Evolutionary conservation across 2,329 filamentous ascomycete genomes (phyloP).

Genomic region (Colletotrichum theobromicola): DNA sequence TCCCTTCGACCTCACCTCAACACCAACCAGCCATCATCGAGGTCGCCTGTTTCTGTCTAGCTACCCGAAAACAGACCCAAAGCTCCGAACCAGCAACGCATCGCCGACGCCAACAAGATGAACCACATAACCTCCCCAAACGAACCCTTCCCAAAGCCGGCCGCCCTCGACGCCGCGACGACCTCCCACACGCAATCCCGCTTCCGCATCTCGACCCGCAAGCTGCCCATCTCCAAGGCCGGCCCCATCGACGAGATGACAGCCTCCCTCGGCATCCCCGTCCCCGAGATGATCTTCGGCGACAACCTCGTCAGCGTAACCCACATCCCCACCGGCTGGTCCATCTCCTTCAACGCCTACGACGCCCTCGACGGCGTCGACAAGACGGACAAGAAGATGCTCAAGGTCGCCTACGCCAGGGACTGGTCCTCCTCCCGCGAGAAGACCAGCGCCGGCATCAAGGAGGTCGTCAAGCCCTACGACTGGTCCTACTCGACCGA

Average conservation of each 20-base stretch:
- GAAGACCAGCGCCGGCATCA: conserved; percentile 84
- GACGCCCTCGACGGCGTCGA: conserved; percentile 91
- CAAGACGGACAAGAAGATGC: conserved; percentile 89
- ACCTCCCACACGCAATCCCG: conserved; percentile 62
- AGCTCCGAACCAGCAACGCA: background rate
- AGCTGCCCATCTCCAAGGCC: conserved; percentile 93
- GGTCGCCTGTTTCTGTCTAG: background rate
- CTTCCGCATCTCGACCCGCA: conserved; percentile 82
- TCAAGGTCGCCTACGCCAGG: conserved; percentile 90
- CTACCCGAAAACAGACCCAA: background rate
- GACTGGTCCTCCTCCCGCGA: conserved; percentile 78
- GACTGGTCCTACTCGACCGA: conserved; percentile 97
- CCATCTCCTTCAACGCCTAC: conserved; percentile 80
- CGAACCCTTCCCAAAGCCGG: conserved; percentile 61
- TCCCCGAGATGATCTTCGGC: conserved; percentile 99
- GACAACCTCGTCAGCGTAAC: conserved; percentile 84
- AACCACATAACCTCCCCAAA: conserved; percentile 47
- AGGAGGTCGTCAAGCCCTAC: conserved; percentile 92
- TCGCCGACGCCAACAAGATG: conserved; percentile 29
- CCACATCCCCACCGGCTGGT: conserved; percentile 79
- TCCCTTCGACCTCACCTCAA: background rate
- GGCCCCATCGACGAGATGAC: conserved; percentile 88
- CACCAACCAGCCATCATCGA: background rate
- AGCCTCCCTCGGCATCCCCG: conserved; percentile 78
- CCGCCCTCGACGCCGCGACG: conserved; percentile 58